Conservation (phyloP, 176 grass and related monocot species). For the Oryza glaberrima region DNA sequence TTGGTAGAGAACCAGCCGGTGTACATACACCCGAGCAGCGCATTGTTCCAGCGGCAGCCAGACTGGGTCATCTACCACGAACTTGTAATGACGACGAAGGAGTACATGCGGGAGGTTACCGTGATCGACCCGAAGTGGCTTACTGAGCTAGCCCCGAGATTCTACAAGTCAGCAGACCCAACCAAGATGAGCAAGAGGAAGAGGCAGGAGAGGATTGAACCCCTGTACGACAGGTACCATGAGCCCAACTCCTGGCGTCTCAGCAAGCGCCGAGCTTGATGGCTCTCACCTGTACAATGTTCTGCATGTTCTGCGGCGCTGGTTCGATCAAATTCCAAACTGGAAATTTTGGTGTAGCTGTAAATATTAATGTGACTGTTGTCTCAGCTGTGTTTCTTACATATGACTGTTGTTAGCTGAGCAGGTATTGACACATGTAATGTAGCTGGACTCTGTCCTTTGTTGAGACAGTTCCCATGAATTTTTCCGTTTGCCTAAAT, state of each 20-base stretch:
- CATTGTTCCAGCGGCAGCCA: slow-evolving; percentile 89
- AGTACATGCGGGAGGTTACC: slow-evolving; percentile 87
- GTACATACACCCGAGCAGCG: slow-evolving; percentile 86
- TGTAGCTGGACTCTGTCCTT: not conserved
- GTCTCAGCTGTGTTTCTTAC: not conserved
- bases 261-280: slow-evolving; percentile 88
- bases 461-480: not conserved
- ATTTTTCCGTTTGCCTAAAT: not conserved
- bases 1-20: slow-evolving; percentile 92
- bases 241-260: slow-evolving; percentile 97
- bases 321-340: slow-evolving; percentile 28
- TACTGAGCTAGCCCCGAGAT: slow-evolving; percentile 77
- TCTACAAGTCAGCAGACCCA: slow-evolving; percentile 77
- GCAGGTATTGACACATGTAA: slow-evolving; percentile 19
- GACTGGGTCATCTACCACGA: slow-evolving; percentile 95
- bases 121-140: slow-evolving; percentile 91
- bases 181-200: slow-evolving; percentile 94
- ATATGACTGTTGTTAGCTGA: not conserved
- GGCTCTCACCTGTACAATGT: not conserved
- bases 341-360: slow-evolving; percentile 36
- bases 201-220: slow-evolving; percentile 87
- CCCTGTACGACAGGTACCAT: slow-evolving; percentile 85
- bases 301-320: slow-evolving; percentile 2
- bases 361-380: slow-evolving; percentile 28
- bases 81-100: slow-evolving; percentile 90